phyloP scores from a whole-genome alignment of 257 asterid species.

The Solanum tarapatanum region DNA sequence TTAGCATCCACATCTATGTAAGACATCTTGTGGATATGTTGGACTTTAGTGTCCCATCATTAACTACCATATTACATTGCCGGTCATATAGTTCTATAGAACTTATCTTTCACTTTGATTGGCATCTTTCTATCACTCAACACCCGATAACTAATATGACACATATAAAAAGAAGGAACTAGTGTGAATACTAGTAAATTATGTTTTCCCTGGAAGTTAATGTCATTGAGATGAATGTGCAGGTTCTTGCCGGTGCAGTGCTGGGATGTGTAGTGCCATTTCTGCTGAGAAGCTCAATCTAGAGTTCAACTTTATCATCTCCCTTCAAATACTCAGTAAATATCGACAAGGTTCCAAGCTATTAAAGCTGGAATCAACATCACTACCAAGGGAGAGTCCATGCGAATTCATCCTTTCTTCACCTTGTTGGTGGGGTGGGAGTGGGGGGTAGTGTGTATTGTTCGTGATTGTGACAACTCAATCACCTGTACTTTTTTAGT shows the following conservation, averaged over 20 bases:
- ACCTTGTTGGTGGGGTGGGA: not conserved
- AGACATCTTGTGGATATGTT: not conserved
- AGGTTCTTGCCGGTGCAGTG: slow-evolving; percentile 5
- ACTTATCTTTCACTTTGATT: not conserved
- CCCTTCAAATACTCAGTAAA: not conserved
- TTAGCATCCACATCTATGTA: not conserved
- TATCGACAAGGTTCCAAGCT: not conserved
- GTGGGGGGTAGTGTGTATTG: not conserved
- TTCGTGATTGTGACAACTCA: not conserved
- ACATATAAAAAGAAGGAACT: not conserved
- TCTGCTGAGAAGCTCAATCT: not conserved
- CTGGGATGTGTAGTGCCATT: slow-evolving; percentile 3
- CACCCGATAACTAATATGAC: not conserved
- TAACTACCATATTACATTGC: not conserved
- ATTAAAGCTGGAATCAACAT: not conserved
- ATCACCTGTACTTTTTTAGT: not conserved
- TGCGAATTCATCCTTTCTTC: not conserved
- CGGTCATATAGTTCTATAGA: not conserved
- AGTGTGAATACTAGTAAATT: not conserved
- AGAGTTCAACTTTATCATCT: not conserved
- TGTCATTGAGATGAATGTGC: not conserved
- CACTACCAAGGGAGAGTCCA: not conserved
- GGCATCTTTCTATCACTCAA: not conserved
- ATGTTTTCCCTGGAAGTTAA: not conserved
- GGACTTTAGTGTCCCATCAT: not conserved